A percentile compares a stretch with the other conserved stretches of the same genome.
phyloP scores from a whole-genome alignment of 73 alveolate genomes.

The Paramecium sonneborni region DNA sequence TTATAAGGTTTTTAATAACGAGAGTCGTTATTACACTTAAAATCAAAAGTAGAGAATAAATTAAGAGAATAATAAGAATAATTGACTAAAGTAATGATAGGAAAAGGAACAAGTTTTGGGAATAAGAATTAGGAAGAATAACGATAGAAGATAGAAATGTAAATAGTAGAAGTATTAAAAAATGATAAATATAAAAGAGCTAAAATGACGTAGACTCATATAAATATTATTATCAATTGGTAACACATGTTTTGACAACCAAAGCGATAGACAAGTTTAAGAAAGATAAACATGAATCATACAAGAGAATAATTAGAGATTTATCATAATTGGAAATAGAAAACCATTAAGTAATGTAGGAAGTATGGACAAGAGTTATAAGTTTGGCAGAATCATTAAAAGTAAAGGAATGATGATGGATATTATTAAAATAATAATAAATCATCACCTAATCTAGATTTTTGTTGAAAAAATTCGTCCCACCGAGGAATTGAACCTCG shows the following conservation, averaged over 20 bases:
- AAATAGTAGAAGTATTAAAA: background rate
- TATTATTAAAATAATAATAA: background rate
- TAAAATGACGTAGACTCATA: slow-evolving; percentile 28
- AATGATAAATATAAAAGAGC: background rate
- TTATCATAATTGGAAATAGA: slow-evolving; percentile 35
- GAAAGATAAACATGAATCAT: slow-evolving; percentile 22
- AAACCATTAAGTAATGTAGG: background rate
- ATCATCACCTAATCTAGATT: background rate
- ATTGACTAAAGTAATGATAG: slow-evolving; percentile 1
- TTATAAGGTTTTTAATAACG: background rate
- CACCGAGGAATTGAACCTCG: slow-evolving; percentile 68
- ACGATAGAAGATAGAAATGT: background rate
- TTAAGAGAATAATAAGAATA: background rate
- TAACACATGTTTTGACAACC: background rate
- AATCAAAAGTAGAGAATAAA: background rate
- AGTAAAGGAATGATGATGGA: background rate
- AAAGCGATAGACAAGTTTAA: background rate
- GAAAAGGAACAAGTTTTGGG: background rate
- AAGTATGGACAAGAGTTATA: background rate
- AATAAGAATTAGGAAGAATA: background rate
- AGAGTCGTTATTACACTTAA: background rate
- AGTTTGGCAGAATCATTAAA: background rate
- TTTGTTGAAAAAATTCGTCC: slow-evolving; percentile 55
- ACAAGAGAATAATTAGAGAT: background rate
- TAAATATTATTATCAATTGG: slow-evolving; percentile 12